Evolutionary conservation across 2,329 filamentous ascomycete species (phyloP), one percentile per base, ranked within the genome.

Genomic region (Talaromyces marneffei): DNA sequence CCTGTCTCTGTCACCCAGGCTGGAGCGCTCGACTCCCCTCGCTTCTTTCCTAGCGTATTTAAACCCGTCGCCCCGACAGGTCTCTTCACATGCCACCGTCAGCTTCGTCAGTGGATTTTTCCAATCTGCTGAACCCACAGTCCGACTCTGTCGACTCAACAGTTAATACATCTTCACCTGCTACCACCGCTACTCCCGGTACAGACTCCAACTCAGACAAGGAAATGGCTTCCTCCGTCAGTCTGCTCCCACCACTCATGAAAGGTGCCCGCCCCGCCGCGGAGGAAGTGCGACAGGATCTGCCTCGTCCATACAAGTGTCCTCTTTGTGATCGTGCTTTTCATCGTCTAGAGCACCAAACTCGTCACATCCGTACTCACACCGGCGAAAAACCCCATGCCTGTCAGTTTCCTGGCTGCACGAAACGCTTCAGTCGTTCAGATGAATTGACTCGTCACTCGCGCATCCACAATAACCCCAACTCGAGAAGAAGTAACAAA

Each of bases 261-360:
- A 76, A 76, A 64, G 75, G 76, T 61, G 68, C 73, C 57, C 72
- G 87, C 53, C 85, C 86, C 50, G 82, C 81, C 66, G 83, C 87
- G 62, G 85, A 90, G 71, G 74, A 76, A 65, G 69, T 72, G 31
- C 85, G 77, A 77, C 91, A 83, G 81, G 93, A 97, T 77, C 85
- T 97, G 59, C 94, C 94, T 63, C 88, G 94, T 61, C 93, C 93
- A 0, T 99, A 99, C 86, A 97, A 97, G 82, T 99, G 93, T 77
- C 92, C 93, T 64, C 85, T 99, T 65, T 99, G 94, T 81, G 93
- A 97, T 71, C 96, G 97, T 83, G 93, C 94, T 64, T 99, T 99
- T 80, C 94, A 97, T 82, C 91, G 94, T 65, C 84, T 99, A 44
- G 93, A 97, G 81, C 93, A 97, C 76, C 93, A 97, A 82, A 88